phyloP scores from a whole-genome alignment of 805 yeast genomes.

The Barnettozyma vustinii region DNA sequence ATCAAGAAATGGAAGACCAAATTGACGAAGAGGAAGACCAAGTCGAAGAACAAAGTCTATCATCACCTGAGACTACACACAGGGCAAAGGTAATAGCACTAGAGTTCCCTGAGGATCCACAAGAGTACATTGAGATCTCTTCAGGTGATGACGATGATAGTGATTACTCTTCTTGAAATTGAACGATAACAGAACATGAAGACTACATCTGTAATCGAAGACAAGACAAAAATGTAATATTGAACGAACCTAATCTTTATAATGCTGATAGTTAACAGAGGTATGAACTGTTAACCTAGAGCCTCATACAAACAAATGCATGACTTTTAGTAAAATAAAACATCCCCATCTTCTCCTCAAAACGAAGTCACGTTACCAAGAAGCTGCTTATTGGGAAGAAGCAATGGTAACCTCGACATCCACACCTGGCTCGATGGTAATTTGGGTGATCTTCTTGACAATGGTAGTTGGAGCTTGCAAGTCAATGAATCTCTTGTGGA shows the following conservation, averaged over 20 bases:
- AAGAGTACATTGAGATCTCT: neutral
- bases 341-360: neutral
- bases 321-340: conserved; percentile 6
- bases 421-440: conserved; percentile 99
- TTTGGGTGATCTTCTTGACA: conserved; percentile 94
- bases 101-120: neutral
- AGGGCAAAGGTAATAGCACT: neutral
- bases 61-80: neutral
- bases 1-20: too few species aligned
- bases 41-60: too few species aligned
- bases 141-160: neutral
- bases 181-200: neutral
- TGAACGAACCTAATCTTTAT: conserved; percentile 10
- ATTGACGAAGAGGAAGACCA: neutral
- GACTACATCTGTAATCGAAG: neutral
- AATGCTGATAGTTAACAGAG: conserved; percentile 29
- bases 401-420: conserved; percentile 93
- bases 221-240: conserved; percentile 4
- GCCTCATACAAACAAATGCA: conserved; percentile 14
- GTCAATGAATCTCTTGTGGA: conserved; percentile 99
- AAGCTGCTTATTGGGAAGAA: conserved; percentile 42
- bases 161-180: neutral
- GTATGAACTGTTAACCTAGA: conserved; percentile 30
- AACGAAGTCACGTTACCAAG: neutral
- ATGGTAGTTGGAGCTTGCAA: conserved; percentile 92